phyloP scores from a whole-genome alignment of 1,284 basidiomycete species.

The Sporisorium iseilematis-ciliati region DNA sequence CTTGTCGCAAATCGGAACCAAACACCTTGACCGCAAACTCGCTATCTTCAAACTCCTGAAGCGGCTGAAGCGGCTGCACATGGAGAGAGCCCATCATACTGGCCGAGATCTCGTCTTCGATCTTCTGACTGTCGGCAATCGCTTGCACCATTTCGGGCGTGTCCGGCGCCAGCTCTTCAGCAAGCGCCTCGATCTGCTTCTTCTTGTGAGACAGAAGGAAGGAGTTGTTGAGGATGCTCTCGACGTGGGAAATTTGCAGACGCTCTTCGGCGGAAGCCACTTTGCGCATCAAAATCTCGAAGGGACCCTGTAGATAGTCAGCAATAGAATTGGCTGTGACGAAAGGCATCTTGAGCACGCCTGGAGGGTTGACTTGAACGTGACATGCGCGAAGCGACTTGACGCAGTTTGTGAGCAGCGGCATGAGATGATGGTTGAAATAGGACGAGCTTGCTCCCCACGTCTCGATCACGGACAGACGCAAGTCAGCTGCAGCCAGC shows the following conservation, averaged over 20 bases:
- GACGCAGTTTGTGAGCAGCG: conserved; percentile 44
- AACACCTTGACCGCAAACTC: conserved; percentile 43
- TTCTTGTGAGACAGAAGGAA: conserved; percentile 33
- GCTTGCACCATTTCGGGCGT: conserved; percentile 42
- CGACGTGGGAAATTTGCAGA: conserved; percentile 37
- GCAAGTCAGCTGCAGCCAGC: conserved; percentile 39
- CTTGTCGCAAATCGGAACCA: conserved; percentile 38
- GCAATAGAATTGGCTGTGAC: conserved; percentile 39
- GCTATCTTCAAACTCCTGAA: conserved; percentile 39
- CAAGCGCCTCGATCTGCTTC: conserved; percentile 28
- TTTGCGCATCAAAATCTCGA: conserved; percentile 47
- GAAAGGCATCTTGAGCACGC: conserved; percentile 40
- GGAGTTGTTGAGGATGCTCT: conserved; percentile 38
- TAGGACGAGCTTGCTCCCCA: conserved; percentile 45
- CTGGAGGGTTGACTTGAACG: conserved; percentile 35
- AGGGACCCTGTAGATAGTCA: conserved; percentile 43
- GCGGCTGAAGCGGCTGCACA: conserved; percentile 31
- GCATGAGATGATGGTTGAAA: conserved; percentile 44
- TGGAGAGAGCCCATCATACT: conserved; percentile 40
- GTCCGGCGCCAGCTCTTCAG: conserved; percentile 40
- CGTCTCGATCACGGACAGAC: conserved; percentile 43
- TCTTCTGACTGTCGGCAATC: conserved; percentile 44
- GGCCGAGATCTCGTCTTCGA: conserved; percentile 44
- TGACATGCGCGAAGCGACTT: conserved; percentile 44
- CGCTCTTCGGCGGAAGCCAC: conserved; percentile 36